phyloP scores from a whole-genome alignment of 805 yeast species.

The Metschnikowia shivogae region DNA sequence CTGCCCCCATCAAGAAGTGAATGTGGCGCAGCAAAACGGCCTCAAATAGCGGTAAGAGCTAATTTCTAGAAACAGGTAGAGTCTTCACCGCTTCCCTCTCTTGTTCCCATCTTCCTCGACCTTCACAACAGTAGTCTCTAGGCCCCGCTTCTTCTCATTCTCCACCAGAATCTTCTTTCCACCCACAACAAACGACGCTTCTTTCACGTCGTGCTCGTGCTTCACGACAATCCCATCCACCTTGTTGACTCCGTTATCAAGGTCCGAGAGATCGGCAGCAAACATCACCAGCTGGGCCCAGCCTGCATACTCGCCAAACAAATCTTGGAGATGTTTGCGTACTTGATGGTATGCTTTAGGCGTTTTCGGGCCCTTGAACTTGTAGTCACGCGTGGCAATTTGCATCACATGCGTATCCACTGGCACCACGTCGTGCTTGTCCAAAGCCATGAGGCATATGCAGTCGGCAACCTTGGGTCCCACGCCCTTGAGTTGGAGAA shows the following conservation, averaged over 20 bases:
- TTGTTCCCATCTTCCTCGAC: neutral
- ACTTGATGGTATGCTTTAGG: constrained; percentile 54
- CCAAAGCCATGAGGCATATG: constrained; percentile 86
- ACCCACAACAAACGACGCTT: neutral
- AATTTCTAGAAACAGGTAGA: too few relatives aligned
- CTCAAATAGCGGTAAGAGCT: too few relatives aligned
- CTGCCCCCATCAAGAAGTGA: constrained; percentile 43
- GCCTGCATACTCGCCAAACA: constrained; percentile 93
- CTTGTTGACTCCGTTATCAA: constrained; percentile 61
- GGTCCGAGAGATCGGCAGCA: constrained; percentile 73
- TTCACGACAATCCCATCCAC: constrained; percentile 13
- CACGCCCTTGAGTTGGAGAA: constrained; percentile 74
- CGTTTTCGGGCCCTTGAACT: constrained; percentile 44
- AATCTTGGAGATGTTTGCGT: constrained; percentile 51
- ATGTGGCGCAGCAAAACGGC: too few relatives aligned
- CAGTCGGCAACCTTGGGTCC: constrained; percentile 99
- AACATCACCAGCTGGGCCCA: constrained; percentile 98
- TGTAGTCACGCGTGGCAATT: constrained; percentile 80
- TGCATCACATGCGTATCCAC: constrained; percentile 94
- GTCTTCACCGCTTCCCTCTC: too few relatives aligned
- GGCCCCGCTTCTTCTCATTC: neutral
- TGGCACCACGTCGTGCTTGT: constrained; percentile 84
- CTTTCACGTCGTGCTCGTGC: constrained; percentile 11
- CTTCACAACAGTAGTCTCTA: constrained; percentile 3
- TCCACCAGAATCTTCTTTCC: constrained; percentile 3